These are phyloP conservation scores for Mrakia gelida DNA, from an alignment of 768 basidiomycete species.

Conservation along the genomic window DNA sequence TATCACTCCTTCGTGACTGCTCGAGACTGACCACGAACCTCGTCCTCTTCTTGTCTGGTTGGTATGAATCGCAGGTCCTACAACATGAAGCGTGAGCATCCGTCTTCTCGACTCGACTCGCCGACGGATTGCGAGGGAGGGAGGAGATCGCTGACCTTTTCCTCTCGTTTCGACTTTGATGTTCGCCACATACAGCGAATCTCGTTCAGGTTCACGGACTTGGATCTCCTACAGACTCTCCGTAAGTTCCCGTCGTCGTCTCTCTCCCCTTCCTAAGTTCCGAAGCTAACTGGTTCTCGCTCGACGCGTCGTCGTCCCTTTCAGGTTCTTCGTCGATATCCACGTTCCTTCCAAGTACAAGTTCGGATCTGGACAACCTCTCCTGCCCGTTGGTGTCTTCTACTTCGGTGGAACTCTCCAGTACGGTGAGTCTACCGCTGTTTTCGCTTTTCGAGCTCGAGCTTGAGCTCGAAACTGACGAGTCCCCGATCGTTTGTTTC, in stretches of 20 bases:
- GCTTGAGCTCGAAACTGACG: background rate
- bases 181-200: slow-evolving; percentile 21
- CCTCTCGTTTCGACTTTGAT: background rate
- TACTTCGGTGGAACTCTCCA: slow-evolving; percentile 78
- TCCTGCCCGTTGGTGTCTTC: slow-evolving; percentile 65
- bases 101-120: background rate
- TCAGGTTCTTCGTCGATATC: slow-evolving; percentile 52
- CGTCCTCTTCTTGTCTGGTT: background rate
- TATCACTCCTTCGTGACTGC: background rate
- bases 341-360: slow-evolving; percentile 45
- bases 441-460: too few relatives aligned
- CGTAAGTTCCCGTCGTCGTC: slow-evolving; percentile 46
- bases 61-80: background rate
- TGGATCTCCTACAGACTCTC: slow-evolving; percentile 66
- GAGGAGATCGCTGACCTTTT: background rate
- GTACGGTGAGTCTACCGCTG: slow-evolving; percentile 1
- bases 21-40: background rate
- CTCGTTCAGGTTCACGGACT: slow-evolving; percentile 45
- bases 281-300: background rate
- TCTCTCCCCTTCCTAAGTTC: background rate
- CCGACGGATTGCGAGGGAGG: background rate
- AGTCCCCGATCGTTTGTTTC: background rate
- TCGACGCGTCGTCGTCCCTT: background rate
- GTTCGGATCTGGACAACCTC: slow-evolving; percentile 3
- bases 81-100: background rate